These are phyloP conservation scores for Collybia sp. DNA, from an alignment of 768 basidiomycete genomes.

Conservation along the genomic window DNA sequence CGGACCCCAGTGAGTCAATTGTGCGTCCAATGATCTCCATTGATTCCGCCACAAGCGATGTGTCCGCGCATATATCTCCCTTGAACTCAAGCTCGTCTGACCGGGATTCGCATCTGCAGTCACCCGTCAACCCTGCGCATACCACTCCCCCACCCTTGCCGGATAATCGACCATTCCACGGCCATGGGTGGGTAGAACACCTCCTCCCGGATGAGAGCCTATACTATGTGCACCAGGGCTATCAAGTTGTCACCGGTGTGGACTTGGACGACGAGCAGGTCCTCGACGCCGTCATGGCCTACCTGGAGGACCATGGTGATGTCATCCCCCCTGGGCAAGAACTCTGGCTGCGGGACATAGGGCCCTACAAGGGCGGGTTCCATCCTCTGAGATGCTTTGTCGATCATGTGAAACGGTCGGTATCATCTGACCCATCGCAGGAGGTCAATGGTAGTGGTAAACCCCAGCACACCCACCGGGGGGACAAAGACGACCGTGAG, in stretches of 20 bases:
- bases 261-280: conserved; percentile 51
- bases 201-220: conserved; percentile 64
- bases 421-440: conserved; percentile 31
- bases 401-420: conserved; percentile 54
- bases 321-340: conserved; percentile 37
- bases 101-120: too few species aligned
- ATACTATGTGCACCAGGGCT: conserved; percentile 66
- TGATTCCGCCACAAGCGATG: too few species aligned
- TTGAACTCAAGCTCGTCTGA: too few species aligned
- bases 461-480: not conserved
- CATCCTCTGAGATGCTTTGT: conserved; percentile 53
- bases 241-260: conserved; percentile 64
- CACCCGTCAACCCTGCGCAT: too few species aligned
- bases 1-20: too few species aligned
- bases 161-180: too few species aligned
- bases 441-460: conserved; percentile 16
- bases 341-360: conserved; percentile 55
- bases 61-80: too few species aligned
- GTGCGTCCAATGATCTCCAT: too few species aligned
- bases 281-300: conserved; percentile 45
- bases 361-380: conserved; percentile 22
- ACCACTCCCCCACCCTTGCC: too few species aligned
- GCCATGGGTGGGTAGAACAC: conserved; percentile 66
- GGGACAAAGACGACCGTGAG: conserved; percentile 39
- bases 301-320: conserved; percentile 34